Base-by-base conservation (phyloP, 306 rosid species). In the Cucumis hystrix region DNA sequence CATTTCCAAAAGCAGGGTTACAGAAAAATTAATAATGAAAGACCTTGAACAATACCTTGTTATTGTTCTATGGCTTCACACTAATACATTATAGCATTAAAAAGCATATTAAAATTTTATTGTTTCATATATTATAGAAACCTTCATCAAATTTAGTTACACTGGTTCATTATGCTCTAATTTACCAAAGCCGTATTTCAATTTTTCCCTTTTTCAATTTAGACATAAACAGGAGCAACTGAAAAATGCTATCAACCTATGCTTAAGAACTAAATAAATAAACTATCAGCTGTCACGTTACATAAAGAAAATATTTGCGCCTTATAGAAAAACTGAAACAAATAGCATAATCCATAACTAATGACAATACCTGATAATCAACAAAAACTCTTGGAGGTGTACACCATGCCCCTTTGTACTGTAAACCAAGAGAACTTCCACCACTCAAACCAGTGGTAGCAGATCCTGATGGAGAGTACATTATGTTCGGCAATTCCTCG, bases 371-470 rank as follows among this genome's bases (percentile, higher is more conserved):
- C 97, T 94, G 96, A 88, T 92, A 89, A 84, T 94, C 98, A 77
- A 94, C 92, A 47, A 94, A 94, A 68, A 94, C 96, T 81, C 98
- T 84, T 15, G 98, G 97, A 79, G 97, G 98, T 66, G 98, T 94
- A 84, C 98, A 94, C 96, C 96, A 92, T n/a, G 95, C 93, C 70
- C 95, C 97, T 87, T 92, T 94, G 86, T 92, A 89, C 56, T 85
- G 97, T 84, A 92, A 86, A 55, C 98, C 93, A 72, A 92, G 84
- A 78, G 97, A 94, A 86, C 98, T 94, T 81, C 97, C 98, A 61
- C 95, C 98, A 79, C 98, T 94, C 91, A 94, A 77, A 79, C 96
- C 98, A 79, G 98, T 94, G 45, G 98, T 90, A 62, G 97, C 91
- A 79, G 98, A 94, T 69, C 95, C 93, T 4, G 93, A 76, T 33